These are phyloP conservation scores for Aspergillus sp. DNA, from an alignment of 2,329 filamentous ascomycete species.

Conservation along the genomic window DNA sequence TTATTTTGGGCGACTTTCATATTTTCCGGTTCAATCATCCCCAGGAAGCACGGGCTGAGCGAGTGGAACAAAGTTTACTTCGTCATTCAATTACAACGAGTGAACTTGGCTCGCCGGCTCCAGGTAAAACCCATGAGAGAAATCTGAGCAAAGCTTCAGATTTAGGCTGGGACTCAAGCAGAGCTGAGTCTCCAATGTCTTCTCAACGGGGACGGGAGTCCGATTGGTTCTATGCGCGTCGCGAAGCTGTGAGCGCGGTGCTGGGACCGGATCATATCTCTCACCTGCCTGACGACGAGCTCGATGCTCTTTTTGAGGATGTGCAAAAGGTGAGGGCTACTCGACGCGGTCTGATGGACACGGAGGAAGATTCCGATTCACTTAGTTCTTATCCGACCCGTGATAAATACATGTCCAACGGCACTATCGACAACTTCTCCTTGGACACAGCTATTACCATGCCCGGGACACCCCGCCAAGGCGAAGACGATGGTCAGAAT, in stretches of 20 bases:
- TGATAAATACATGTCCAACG: constrained; percentile 94
- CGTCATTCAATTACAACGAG: constrained; percentile 73
- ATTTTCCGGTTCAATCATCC: constrained; percentile 99
- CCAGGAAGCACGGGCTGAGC: constrained; percentile 88
- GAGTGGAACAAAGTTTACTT: constrained; percentile 82
- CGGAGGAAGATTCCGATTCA: constrained; percentile 81
- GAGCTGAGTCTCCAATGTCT: constrained; percentile 77
- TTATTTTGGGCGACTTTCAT: constrained; percentile 96
- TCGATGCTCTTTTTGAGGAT: constrained; percentile 91
- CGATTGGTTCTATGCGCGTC: constrained; percentile 90
- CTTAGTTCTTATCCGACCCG: constrained; percentile 81
- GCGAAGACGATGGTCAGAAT: constrained; percentile 60
- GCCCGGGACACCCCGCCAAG: constrained; percentile 80
- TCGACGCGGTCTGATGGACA: constrained; percentile 66
- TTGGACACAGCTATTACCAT: constrained; percentile 92
- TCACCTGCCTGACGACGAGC: constrained; percentile 86
- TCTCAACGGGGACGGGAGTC: constrained; percentile 70
- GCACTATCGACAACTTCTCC: constrained; percentile 93
- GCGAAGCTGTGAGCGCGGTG: constrained; percentile 89
- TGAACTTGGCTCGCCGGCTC: constrained; percentile 65
- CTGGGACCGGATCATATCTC: constrained; percentile 87
- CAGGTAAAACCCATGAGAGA: constrained; percentile 70
- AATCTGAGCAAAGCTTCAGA: constrained; percentile 81
- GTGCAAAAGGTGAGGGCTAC: constrained; percentile 86
- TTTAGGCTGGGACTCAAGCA: constrained; percentile 67